Evolutionary conservation across 1,284 basidiomycete species (phyloP), one percentile per base, ranked within the genome.

Genomic region (Athelia sp.): DNA sequence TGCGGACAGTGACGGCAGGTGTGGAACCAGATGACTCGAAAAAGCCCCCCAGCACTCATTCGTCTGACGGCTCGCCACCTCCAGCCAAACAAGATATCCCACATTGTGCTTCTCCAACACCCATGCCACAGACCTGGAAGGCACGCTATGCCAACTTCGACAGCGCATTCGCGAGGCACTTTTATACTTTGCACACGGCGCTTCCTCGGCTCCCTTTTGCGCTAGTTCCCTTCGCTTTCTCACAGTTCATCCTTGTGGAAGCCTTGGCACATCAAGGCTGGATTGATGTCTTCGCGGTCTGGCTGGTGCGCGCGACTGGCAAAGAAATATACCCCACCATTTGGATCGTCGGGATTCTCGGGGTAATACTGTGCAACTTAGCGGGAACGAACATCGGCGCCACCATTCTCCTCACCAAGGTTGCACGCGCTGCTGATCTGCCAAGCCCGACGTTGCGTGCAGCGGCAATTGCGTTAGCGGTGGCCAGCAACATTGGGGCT

Each of bases 361-460:
- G 81, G 1, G 85, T 93, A 42, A 61, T 94, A 23, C 73, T 94
- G 14, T 97, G 93, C 69, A 97, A 97, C 62, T 63, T 94, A 45
- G 84, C 90, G 19, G 94, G 94, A 0, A 98, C 95, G 10, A 98
- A 98, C 65, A 98, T 98, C 50, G 96, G 95, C 36, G 90, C 93
- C 2, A 98, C 95, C 0, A 96, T 99, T 61, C 76, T 99, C 23
- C 79, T 98, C 19, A 81, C 84, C 40, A 74, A 84, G 40, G 74
- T 84, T 31, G 58, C 67, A 32, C 53, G 61, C 18, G 67, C 63
- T 18, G 67, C 64, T 19, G 50, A 47, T 1, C 50, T 66, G 11
- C 51, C 55, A 21, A 31, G 50, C 17, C 50, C 53, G 22, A 49
- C 58, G 38, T 52, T 70, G 34, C 63, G 65, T n/a, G 74, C 68